Conservation (phyloP, 345 rosid genomes). For the Populus simonii region DNA sequence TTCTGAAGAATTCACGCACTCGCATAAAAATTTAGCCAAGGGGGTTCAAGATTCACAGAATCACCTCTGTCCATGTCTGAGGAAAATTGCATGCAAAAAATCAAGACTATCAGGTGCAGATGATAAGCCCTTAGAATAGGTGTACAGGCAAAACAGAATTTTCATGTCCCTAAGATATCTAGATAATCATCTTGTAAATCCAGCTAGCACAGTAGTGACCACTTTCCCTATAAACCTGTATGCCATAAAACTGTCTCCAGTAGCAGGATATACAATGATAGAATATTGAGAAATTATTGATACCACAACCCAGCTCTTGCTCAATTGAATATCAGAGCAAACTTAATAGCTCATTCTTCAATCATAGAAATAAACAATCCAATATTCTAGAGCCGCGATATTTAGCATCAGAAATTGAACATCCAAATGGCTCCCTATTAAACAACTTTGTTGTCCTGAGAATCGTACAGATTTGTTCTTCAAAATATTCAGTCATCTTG, state of each 20-base stretch:
- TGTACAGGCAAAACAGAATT: neutral
- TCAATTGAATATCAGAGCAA: neutral
- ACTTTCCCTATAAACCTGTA: neutral
- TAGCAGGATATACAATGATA: neutral
- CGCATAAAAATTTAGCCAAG: no score
- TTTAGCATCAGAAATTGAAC: neutral
- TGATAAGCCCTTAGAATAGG: neutral
- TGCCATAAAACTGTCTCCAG: neutral
- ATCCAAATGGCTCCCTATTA: neutral
- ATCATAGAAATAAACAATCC: neutral
- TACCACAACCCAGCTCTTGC: neutral
- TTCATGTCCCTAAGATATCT: neutral
- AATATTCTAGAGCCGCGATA: neutral
- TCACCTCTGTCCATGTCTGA: constrained; percentile 6
- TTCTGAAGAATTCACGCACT: no score
- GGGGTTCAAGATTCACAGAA: neutral
- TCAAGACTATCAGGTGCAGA: neutral
- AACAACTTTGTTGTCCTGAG: neutral
- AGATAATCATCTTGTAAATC: neutral
- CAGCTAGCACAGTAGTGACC: neutral
- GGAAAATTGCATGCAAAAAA: neutral
- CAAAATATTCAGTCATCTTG: neutral
- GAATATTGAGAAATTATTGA: constrained; percentile 4
- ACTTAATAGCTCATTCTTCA: constrained; percentile 13
- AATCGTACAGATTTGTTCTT: neutral